Evolutionary conservation across 2,329 filamentous ascomycete species (phyloP), one percentile per base, ranked within the genome.

Genomic region (Aspergillus phoenicis): DNA sequence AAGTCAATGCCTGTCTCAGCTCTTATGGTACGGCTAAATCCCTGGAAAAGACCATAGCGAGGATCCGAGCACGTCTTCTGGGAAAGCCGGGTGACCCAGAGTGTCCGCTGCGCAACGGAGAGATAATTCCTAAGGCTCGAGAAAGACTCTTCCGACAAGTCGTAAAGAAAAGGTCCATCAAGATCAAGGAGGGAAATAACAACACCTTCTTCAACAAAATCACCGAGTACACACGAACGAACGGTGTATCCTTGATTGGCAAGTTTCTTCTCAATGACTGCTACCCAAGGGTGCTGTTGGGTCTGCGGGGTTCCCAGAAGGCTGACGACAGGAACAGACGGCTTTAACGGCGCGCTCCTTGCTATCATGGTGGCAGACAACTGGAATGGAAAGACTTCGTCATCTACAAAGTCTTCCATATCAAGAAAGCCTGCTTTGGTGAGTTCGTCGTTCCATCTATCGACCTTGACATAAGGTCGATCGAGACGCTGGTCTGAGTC

Each of bases 341-440:
- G 45, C 28, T 11, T 33, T 3, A 15, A 5, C 1, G 33, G 33
- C 15, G 20, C 24, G 26, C n/a, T 52, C 41, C 48, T 55, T 20
- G 60, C 54, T 22, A 62, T 28, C 41, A 62, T 62, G 15, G 49
- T 36, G 11, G 52, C 52, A 4, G 54, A 48, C 28, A 30, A 33
- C 20, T 64, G 59, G 33, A 58, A 52, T 17, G 59, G 59, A 2
- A 38, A 17, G 15, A 41, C 56, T 2, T 15, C 33, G 45, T 77
- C 72, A 39, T 64, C 60, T 1, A 64, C 57, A 2, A 68, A 58
- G 1, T 60, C 52, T 15, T 78, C 72, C 8, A 67, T 45, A 1
- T 73, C 71, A 0, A 62, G 60, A 57, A 78, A 79, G 6, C 76
- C 77, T n/a, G 69, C 66, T 8, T 30, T 47, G 13, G 51, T 43